Percentiles rank a stretch among this genome's conserved stretches.
These are phyloP conservation scores for Prunus yedoensis DNA, from an alignment of 331 rosid genomes.

Conservation along the genomic window DNA sequence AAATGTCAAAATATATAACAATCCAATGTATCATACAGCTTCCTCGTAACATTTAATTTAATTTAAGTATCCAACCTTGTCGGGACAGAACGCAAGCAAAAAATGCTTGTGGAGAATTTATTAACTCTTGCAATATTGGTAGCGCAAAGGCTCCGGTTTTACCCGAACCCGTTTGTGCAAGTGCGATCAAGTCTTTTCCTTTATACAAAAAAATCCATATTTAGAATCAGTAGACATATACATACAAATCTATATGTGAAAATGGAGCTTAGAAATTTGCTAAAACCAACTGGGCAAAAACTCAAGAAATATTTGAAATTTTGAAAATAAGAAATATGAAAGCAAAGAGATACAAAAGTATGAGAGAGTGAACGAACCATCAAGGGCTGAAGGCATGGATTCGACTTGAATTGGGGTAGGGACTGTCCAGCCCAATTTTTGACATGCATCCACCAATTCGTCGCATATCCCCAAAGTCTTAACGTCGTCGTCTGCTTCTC, in stretches of 20 bases:
- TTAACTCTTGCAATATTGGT: conserved; percentile 80
- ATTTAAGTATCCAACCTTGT: conserved; percentile 58
- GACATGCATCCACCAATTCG: conserved; percentile 61
- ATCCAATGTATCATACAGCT: neutral
- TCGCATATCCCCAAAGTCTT: conserved; percentile 61
- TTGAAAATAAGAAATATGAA: too few relatives aligned
- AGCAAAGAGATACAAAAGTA: neutral
- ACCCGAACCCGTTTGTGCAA: conserved; percentile 95
- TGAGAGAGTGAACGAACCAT: conserved; percentile 42
- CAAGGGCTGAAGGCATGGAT: conserved; percentile 57
- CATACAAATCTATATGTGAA: neutral
- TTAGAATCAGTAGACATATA: neutral
- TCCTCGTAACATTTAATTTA: conserved; percentile 5
- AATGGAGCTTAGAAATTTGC: neutral
- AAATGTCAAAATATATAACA: too few relatives aligned
- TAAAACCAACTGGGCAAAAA: neutral
- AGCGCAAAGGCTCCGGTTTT: conserved; percentile 96
- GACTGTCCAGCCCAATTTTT: conserved; percentile 61
- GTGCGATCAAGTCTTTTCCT: conserved; percentile 94
- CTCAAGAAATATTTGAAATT: neutral
- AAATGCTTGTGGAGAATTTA: conserved; percentile 67
- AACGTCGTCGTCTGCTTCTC: conserved; percentile 46
- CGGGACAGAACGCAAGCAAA: conserved; percentile 84
- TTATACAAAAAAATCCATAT: conserved; percentile 14
- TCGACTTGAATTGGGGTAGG: conserved; percentile 72